Conservation (phyloP, 306 rosid species). For the Dalbergia cochinchinensis region DNA sequence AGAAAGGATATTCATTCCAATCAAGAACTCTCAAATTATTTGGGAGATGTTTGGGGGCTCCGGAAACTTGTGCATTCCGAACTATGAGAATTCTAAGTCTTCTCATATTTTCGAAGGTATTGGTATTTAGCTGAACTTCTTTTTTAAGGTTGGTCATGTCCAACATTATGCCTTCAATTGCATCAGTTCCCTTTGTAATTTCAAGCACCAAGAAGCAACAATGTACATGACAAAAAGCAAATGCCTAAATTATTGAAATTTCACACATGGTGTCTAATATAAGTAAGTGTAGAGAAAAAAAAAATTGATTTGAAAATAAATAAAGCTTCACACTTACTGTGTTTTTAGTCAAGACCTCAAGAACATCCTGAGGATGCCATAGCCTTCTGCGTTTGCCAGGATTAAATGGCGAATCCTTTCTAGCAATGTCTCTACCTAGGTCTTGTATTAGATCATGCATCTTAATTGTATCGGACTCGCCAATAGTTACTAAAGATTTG, state of each 20-base stretch:
- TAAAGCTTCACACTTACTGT: conserved; percentile 28
- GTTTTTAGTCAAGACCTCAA: conserved; percentile 1
- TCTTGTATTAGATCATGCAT: conserved; percentile 61
- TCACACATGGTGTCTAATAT: not conserved
- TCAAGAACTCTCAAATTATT: conserved; percentile 50
- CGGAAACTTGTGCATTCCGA: conserved; percentile 36
- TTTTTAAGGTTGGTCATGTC: conserved; percentile 30
- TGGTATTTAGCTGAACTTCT: conserved; percentile 13
- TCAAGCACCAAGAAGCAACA: conserved; percentile 26
- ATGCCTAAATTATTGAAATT: conserved; percentile 19
- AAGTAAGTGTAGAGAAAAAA: too few species aligned
- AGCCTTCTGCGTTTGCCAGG: conserved; percentile 46
- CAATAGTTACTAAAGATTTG: conserved; percentile 33
- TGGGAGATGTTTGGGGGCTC: conserved; percentile 42
- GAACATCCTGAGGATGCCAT: conserved; percentile 51
- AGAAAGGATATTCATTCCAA: conserved; percentile 49
- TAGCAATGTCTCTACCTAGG: conserved; percentile 53
- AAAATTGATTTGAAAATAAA: not conserved
- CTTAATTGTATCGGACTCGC: not conserved
- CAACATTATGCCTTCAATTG: conserved; percentile 47
- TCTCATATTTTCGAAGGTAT: conserved; percentile 43
- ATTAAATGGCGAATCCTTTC: conserved; percentile 35
- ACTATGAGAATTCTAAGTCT: conserved; percentile 46
- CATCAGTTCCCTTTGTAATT: conserved; percentile 28
- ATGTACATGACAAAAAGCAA: not conserved